Conservation (phyloP, 129 eudicot species). For the Tagetes erecta region DNA sequence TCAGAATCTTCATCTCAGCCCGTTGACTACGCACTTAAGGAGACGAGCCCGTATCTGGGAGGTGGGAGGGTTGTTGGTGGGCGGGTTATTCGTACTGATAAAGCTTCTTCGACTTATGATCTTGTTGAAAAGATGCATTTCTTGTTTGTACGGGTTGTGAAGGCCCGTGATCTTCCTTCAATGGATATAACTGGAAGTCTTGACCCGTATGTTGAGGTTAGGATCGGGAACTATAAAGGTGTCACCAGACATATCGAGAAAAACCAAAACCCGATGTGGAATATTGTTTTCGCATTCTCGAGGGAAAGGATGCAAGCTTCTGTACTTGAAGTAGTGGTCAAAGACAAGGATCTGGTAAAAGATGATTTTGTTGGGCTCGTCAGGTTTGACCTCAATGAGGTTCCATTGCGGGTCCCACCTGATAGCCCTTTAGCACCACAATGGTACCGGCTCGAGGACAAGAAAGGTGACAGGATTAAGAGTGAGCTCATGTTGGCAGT, state of each 20-base stretch:
- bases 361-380: conserved; percentile 87
- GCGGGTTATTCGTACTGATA: conserved; percentile 70
- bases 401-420: conserved; percentile 92
- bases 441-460: conserved; percentile 86
- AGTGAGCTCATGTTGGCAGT: conserved; percentile 97
- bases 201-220: conserved; percentile 93
- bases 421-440: conserved; percentile 98
- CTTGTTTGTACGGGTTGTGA: conserved; percentile 88
- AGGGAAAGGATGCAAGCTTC: conserved; percentile 94
- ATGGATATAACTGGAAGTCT: conserved; percentile 95
- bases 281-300: conserved; percentile 88
- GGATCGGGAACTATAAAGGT: conserved; percentile 89
- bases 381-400: conserved; percentile 86
- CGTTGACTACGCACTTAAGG: conserved; percentile 83
- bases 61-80: conserved; percentile 96
- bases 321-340: conserved; percentile 78
- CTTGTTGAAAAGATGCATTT: conserved; percentile 95
- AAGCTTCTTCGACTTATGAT: conserved; percentile 74
- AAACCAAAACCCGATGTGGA: conserved; percentile 84
- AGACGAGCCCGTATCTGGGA: conserved; percentile 94
- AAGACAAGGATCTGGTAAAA: conserved; percentile 89
- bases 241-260: conserved; percentile 89
- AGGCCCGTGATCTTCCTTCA: conserved; percentile 93
- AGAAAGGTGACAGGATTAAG: conserved; percentile 82
- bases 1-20: conserved; percentile 80